Percentiles rank a stretch among this genome's conserved stretches.
phyloP scores from a whole-genome alignment of 2,329 filamentous ascomycete species.

The Colletotrichum australisinense region DNA sequence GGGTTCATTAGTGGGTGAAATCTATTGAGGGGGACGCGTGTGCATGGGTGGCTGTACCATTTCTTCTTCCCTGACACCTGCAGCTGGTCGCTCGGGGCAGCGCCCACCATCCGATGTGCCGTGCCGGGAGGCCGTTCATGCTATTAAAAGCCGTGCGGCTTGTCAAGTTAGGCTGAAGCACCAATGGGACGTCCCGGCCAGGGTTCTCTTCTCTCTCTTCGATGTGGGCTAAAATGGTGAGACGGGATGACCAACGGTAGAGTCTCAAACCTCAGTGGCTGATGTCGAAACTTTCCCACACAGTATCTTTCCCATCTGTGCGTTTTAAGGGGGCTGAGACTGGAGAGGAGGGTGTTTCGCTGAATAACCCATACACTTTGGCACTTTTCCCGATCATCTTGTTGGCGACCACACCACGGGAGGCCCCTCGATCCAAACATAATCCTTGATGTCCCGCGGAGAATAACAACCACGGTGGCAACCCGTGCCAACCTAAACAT shows the following conservation, averaged over 20 bases:
- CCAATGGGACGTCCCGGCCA: conserved; percentile 5
- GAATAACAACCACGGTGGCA: not conserved
- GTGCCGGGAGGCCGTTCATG: conserved; percentile 30
- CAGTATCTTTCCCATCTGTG: not conserved
- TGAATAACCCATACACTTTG: not conserved
- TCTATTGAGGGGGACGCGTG: conserved; percentile 22
- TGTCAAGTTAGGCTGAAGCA: not conserved
- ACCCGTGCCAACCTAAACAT: not conserved
- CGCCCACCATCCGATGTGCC: conserved; percentile 30
- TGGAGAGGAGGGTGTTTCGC: not conserved
- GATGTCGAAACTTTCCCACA: not conserved
- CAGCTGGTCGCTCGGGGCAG: not conserved
- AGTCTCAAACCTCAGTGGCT: conserved; percentile 32
- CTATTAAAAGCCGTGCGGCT: conserved; percentile 24
- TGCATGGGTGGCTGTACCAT: conserved; percentile 20
- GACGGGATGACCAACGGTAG: conserved; percentile 22
- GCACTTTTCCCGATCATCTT: not conserved
- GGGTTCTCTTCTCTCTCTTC: not conserved
- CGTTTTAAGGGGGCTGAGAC: not conserved
- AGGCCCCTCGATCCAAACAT: not conserved
- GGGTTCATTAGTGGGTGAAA: not conserved
- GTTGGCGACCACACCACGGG: not conserved
- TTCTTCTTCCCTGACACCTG: not conserved
- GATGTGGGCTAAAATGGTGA: conserved; percentile 25
- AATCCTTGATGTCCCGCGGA: not conserved